Evolutionary conservation across 2,329 filamentous ascomycete species (phyloP).

Genomic region (Fusarium algeriense): DNA sequence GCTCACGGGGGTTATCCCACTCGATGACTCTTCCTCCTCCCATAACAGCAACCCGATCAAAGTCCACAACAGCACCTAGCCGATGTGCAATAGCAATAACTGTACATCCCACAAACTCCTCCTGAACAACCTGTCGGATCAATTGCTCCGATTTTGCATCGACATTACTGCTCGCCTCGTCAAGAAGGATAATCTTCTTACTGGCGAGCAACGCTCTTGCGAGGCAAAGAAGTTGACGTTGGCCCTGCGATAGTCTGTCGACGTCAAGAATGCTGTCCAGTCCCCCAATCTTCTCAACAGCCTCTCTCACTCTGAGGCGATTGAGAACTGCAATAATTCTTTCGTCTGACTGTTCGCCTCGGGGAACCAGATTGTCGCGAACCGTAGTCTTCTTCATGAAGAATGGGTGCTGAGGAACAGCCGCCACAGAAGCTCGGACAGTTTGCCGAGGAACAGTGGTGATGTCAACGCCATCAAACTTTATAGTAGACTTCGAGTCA

Average conservation of each 20-base stretch:
- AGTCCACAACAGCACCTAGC: conserved; percentile 11
- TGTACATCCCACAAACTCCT: conserved; percentile 60
- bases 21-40: conserved; percentile 21
- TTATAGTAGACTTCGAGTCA: conserved; percentile 54
- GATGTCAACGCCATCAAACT: conserved; percentile 59
- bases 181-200: conserved; percentile 54
- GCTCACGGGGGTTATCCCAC: conserved; percentile 21
- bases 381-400: conserved; percentile 60
- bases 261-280: conserved; percentile 52
- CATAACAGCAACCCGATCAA: conserved; percentile 27
- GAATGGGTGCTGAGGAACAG: conserved; percentile 65
- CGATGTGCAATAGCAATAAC: conserved; percentile 60
- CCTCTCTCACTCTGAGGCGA: not conserved
- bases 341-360: conserved; percentile 22
- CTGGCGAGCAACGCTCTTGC: conserved; percentile 52
- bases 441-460: conserved; percentile 37
- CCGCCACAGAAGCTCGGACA: conserved; percentile 52
- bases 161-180: conserved; percentile 55
- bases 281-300: conserved; percentile 51
- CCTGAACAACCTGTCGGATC: conserved; percentile 51
- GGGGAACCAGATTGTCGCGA: conserved; percentile 63
- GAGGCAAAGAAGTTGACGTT: conserved; percentile 60
- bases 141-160: conserved; percentile 51
- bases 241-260: conserved; percentile 55
- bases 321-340: conserved; percentile 55